phyloP scores from a whole-genome alignment of 2,329 filamentous ascomycete genomes.

The Colletotrichum ledebouriae region DNA sequence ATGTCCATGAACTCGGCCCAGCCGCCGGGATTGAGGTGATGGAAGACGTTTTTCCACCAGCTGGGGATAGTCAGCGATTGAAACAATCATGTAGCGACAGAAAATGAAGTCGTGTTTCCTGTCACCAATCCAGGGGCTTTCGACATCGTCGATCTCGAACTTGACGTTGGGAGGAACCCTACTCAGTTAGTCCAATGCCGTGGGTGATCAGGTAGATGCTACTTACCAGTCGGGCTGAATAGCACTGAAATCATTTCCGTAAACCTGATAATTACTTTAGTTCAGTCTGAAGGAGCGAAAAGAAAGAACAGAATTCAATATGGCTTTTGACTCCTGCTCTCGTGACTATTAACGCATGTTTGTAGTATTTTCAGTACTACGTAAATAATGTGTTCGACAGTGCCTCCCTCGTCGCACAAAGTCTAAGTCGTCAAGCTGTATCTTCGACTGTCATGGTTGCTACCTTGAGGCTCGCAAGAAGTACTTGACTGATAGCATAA shows the following conservation, averaged over 20 bases:
- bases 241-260: background rate
- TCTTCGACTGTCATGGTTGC: too few species aligned
- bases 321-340: too few species aligned
- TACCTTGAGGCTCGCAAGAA: too few species aligned
- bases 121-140: conserved; percentile 60
- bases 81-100: conserved; percentile 22
- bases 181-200: background rate
- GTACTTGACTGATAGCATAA: too few species aligned
- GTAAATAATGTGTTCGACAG: too few species aligned
- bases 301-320: too few species aligned
- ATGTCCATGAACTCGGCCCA: conserved; percentile 48
- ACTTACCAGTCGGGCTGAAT: background rate
- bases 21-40: conserved; percentile 51
- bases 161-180: conserved; percentile 72
- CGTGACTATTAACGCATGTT: too few species aligned
- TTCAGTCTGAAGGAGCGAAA: background rate
- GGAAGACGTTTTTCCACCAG: conserved; percentile 10
- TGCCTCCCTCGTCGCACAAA: too few species aligned
- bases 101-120: conserved; percentile 52
- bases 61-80: conserved; percentile 24
- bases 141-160: conserved; percentile 76
- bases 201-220: background rate
- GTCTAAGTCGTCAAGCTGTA: too few species aligned
- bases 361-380: too few species aligned
- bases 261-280: background rate